phyloP scores from a whole-genome alignment of 805 yeast genomes.

The Suhomyces faveliae region DNA sequence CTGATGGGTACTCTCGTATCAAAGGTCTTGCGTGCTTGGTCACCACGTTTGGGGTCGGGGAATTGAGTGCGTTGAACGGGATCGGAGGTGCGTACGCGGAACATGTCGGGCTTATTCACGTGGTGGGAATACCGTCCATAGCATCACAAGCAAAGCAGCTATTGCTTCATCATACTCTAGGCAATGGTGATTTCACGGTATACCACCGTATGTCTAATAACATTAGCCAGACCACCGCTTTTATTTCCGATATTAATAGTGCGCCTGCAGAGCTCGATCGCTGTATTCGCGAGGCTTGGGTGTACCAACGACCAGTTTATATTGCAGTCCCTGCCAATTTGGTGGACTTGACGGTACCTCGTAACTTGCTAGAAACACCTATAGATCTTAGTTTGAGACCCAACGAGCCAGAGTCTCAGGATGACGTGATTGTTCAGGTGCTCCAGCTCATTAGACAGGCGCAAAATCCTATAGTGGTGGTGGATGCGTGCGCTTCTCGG shows the following conservation, averaged over 20 bases:
- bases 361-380: constrained; percentile 26
- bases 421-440: constrained; percentile 28
- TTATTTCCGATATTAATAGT: constrained; percentile 25
- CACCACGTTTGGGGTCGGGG: constrained; percentile 38
- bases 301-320: constrained; percentile 35
- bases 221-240: constrained; percentile 32
- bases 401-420: constrained; percentile 33
- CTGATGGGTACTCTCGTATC: constrained; percentile 26
- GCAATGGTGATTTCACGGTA: constrained; percentile 43
- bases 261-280: constrained; percentile 35
- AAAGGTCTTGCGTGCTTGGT: constrained; percentile 30
- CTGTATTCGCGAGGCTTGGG: constrained; percentile 32
- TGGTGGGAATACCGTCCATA: constrained; percentile 35
- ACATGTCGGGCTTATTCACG: constrained; percentile 35
- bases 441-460: constrained; percentile 22
- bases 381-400: constrained; percentile 27
- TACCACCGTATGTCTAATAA: constrained; percentile 35
- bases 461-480: constrained; percentile 27
- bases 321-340: constrained; percentile 35
- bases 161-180: constrained; percentile 43
- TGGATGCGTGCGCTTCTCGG: constrained; percentile 32
- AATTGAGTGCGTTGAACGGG: constrained; percentile 36
- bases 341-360: constrained; percentile 34
- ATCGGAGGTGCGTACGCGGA: constrained; percentile 37
- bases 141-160: constrained; percentile 36